phyloP scores from a whole-genome alignment of 140 eudicot genomes.

The Anethum foeniculum region DNA sequence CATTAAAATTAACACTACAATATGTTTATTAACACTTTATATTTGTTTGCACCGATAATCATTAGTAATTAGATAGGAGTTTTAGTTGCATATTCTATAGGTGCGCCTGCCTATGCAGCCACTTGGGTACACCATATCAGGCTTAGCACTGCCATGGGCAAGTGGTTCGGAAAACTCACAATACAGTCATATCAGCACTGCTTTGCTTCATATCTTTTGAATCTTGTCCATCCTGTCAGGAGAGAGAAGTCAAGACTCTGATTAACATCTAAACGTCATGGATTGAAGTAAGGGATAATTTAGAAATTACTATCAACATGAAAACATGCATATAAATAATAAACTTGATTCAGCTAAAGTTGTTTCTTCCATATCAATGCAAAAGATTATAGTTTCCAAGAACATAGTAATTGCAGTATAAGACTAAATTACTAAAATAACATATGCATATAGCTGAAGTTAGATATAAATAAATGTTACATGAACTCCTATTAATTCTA shows the following conservation, averaged over 20 bases:
- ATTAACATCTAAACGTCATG: not conserved
- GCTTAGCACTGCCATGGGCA: too few relatives aligned
- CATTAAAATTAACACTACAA: not conserved
- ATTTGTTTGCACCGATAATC: not conserved
- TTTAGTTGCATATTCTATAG: too few relatives aligned
- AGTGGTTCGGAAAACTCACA: conserved; percentile 44
- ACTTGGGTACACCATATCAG: too few relatives aligned
- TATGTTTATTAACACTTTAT: not conserved
- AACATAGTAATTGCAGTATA: not conserved
- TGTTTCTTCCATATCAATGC: not conserved
- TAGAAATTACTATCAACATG: not conserved
- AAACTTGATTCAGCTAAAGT: too few relatives aligned
- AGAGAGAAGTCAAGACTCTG: conserved; percentile 1
- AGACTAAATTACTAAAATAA: not conserved
- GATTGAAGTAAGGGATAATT: not conserved
- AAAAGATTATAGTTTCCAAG: not conserved
- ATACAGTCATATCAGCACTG: conserved; percentile 90
- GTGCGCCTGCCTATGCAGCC: too few relatives aligned
- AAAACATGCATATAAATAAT: not conserved
- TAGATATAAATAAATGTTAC: not conserved
- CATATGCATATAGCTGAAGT: not conserved
- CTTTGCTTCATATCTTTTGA: conserved; percentile 73
- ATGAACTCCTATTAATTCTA: not conserved
- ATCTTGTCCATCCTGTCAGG: conserved; percentile 86
- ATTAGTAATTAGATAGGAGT: not conserved